phyloP scores from a whole-genome alignment of 371 early-diverging fungal species.

The Mucor mucedo region DNA sequence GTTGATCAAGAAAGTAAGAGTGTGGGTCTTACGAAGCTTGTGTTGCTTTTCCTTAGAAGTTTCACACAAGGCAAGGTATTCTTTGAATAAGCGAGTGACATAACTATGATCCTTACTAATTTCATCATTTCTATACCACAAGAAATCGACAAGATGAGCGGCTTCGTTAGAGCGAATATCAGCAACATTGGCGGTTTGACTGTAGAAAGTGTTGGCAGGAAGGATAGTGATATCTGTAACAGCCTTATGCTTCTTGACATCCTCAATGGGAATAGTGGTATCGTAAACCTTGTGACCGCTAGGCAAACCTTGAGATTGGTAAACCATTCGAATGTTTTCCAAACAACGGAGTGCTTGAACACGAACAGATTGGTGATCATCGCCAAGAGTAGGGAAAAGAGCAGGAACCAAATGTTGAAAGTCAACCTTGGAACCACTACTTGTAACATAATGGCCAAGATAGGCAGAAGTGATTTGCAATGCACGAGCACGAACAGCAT shows the following conservation, averaged over 20 bases:
- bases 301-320: conserved; percentile 36
- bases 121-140: conserved; percentile 46
- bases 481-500: conserved; percentile 59
- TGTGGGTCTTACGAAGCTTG: conserved; percentile 33
- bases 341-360: conserved; percentile 62
- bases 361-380: conserved; percentile 60
- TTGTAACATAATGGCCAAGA: conserved; percentile 50
- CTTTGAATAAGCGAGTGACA: conserved; percentile 30
- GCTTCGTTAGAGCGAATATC: conserved; percentile 58
- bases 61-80: conserved; percentile 34
- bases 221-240: conserved; percentile 50
- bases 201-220: conserved; percentile 55
- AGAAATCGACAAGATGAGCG: conserved; percentile 56
- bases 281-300: conserved; percentile 48
- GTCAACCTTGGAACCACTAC: conserved; percentile 51
- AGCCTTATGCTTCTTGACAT: conserved; percentile 24
- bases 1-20: conserved; percentile 72
- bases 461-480: conserved; percentile 69
- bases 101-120: conserved; percentile 43
- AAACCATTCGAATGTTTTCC: conserved; percentile 51
- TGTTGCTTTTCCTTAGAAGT: conserved; percentile 35
- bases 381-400: conserved; percentile 69
- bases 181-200: conserved; percentile 44
- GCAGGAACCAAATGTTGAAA: conserved; percentile 84
- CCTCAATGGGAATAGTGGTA: conserved; percentile 28